Base-by-base conservation (phyloP, 164 flowering plant genomes). In the Vitis vinifera region DNA sequence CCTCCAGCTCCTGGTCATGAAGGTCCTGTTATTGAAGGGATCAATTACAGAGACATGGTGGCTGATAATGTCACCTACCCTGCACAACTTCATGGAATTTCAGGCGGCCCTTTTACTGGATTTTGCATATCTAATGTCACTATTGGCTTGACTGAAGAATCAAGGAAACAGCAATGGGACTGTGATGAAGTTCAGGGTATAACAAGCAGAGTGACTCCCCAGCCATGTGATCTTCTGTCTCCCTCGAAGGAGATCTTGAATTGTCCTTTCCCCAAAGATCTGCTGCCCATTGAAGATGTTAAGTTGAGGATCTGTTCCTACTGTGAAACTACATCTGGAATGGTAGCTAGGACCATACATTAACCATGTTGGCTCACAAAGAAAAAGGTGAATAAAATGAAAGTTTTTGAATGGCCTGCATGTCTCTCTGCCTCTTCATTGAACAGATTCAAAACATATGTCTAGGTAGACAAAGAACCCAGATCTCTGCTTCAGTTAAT, bases 51-150 rank as follows among this genome's bases (percentile, higher is more conserved):
- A 1, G 85, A 89, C 66, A 67, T 85, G 72, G 80, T 70, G 10
- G 97, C 89, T 0, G 75, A 84, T 13, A 87, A 90, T 71, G 97
- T 91, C 2, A 85, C 84, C 0, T 65, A 77, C 49, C 66, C 91
- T 0, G 97, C 79, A 11, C 72, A 75, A 4, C 70, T 93, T 27
- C 89, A 71, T 0, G 98, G 98, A 13, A 81, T 93, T 14, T 15
- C 63, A 0, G 66, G 68, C 0, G 82, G 82, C 57, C 83, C 85
- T 0, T 90, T 87, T 55, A 88, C 79, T 0, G 92, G 84, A 13
- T 83, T 92, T 47, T 92, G 97, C 67, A 78, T 90, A n/a, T 92
- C 97, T 10, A 85, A 92, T 81, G 89, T 79, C 19, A 82, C 81
- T 0, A 78, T 92, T 16, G 59, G 56, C 0, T 19, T 87, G 78